Base-by-base conservation (phyloP, 1,139 yeast species). In the Nakaseomyces glabratus region DNA sequence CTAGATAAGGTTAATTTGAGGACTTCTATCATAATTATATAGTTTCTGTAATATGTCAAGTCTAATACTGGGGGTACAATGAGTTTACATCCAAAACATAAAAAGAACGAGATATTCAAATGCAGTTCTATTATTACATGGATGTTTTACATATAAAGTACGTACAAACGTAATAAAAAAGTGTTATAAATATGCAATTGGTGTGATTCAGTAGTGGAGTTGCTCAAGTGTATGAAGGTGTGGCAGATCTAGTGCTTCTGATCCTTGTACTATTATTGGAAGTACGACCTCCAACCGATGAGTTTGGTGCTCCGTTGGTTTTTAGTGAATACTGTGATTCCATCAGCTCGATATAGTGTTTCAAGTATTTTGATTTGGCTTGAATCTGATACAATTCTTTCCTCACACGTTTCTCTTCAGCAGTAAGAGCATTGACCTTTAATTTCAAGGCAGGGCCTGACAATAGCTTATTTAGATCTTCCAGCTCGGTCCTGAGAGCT, bases 401-500 rank as follows among this genome's bases (percentile, higher is more conserved):
- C 17, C 35, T 18, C 20, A 47, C 25, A 15, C 32, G 38, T 26
- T 26, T 29, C 24, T n/a, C 48, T 31, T 68, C 72, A 1, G 76
- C 80, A 0, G 85, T 85, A 13, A 57, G 58, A 0, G 74, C 58
- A 4, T 26, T 20, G 4, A 21, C 14, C 18, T 26, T 26, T 15
- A 26, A 15, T 11, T 26, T 17, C 3, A 15, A 8, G 2, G 30
- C 30, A 4, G 30, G 30, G 5, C 30, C 30, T 17, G 17, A 11
- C 21, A 26, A 21, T 5, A 17, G 15, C n/a, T 26, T 26, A 14
- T 17, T n/a, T 8, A 21, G 14, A 2, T 26, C 30, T 11, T 38
- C 46, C 1, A 51, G 45, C n/a, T 46, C 46, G 2, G 23, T 21
- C 18, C 41, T 34, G 13, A 48, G 28, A 22, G 28, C 28, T 4